Evolutionary conservation across 495 filamentous ascomycete species (phyloP).

Genomic region (Talaromyces liani): DNA sequence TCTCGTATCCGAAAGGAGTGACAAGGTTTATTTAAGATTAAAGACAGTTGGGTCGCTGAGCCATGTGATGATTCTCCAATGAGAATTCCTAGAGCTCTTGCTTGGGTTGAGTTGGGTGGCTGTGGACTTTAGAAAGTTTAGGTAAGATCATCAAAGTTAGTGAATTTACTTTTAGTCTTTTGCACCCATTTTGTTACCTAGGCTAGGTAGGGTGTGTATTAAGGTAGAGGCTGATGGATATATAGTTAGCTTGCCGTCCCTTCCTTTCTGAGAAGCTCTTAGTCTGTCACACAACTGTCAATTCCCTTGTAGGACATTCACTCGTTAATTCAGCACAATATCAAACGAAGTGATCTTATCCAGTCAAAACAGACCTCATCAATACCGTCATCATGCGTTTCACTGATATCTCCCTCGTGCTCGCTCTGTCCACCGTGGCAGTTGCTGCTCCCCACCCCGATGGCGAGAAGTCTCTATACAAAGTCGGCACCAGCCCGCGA

Average conservation of each 20-base stretch:
- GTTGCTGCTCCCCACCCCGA: neutral
- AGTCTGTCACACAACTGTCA: neutral
- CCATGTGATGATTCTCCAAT: neutral
- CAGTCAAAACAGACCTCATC: neutral
- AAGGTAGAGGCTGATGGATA: neutral
- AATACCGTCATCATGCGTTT: conserved; percentile 2
- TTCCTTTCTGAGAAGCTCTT: neutral
- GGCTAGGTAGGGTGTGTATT: neutral
- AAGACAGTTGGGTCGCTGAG: neutral
- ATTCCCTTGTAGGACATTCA: neutral
- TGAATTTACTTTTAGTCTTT: neutral
- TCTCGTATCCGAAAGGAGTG: neutral
- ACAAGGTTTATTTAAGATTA: neutral
- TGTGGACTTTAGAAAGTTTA: neutral
- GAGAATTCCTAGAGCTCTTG: neutral
- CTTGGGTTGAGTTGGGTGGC: neutral
- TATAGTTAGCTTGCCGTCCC: neutral
- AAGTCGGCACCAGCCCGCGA: neutral
- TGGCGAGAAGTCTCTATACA: neutral
- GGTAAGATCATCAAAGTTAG: neutral
- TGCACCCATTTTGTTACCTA: neutral
- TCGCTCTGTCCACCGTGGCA: conserved; percentile 1
- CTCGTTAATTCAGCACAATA: neutral
- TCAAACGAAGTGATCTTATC: neutral
- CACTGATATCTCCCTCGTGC: conserved; percentile 3